Percentiles rank a stretch among this genome's conserved stretches.
Conservation (phyloP, 2,329 filamentous ascomycete species). For the Hypoxylon sp. region DNA sequence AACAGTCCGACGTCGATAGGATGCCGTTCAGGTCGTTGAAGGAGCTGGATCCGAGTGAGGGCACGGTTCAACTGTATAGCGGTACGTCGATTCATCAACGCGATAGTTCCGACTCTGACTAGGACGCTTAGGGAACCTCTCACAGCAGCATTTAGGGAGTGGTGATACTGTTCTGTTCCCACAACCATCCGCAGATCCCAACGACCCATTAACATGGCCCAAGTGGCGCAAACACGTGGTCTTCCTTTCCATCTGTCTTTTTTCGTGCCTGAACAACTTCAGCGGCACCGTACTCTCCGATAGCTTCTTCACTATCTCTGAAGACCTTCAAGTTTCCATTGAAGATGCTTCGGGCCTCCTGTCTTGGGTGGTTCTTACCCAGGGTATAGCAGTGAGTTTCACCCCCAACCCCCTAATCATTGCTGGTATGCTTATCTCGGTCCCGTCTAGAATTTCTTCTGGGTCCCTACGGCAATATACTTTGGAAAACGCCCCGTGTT, state of each 20-base stretch:
- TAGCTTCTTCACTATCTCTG: conserved; percentile 22
- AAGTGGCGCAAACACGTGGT: conserved; percentile 25
- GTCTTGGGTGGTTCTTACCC: conserved; percentile 25
- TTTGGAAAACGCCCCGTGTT: conserved; percentile 28
- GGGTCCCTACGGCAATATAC: conserved; percentile 28
- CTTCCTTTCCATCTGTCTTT: conserved; percentile 24
- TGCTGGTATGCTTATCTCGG: neutral
- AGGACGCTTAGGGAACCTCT: conserved; percentile 4
- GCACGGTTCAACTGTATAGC: conserved; percentile 23
- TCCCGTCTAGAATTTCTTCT: conserved; percentile 20
- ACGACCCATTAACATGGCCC: conserved; percentile 26
- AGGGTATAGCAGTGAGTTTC: conserved; percentile 24
- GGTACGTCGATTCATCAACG: conserved; percentile 7
- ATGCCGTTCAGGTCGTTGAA: conserved; percentile 29
- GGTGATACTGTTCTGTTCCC: conserved; percentile 28
- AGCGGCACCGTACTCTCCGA: conserved; percentile 27
- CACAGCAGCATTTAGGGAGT: conserved; percentile 9
- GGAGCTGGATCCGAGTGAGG: conserved; percentile 26
- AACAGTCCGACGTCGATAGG: neutral
- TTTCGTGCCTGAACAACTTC: conserved; percentile 28
- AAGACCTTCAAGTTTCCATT: conserved; percentile 17
- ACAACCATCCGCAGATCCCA: conserved; percentile 26
- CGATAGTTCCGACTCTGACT: neutral
- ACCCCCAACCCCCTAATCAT: no score
- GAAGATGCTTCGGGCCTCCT: conserved; percentile 25